Evolutionary conservation across 148 eudicot species (phyloP), one percentile per base, ranked within the genome.

Genomic region (Salicornia ramosissima): DNA sequence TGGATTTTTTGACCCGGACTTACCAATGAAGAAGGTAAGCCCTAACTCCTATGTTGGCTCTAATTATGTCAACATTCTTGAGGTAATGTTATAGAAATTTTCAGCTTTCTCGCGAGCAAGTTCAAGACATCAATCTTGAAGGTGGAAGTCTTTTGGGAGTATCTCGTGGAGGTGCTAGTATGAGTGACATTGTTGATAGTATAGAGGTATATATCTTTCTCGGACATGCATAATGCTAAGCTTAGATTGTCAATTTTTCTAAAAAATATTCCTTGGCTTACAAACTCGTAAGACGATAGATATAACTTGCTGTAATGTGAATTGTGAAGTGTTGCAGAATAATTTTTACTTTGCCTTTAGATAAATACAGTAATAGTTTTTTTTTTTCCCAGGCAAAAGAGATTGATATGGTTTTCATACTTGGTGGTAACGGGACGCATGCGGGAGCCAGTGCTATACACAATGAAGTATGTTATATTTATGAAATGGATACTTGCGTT

Each of bases 401-500:
- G 69, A 79, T 82, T 59, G 82, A 82, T 64, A 82, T 82, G 85
- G 65, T 82, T 74, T 82, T 82, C 74, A 67, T 82, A 55, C 85
- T 82, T 62, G 85, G 85, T 71, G 85, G 85, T 61, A 71, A 82
- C 68, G 83, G 85, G 31, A 82, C 85, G 67, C 85, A 82, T 79
- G 85, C 85, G 0, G 83, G 83, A 73, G 85, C 85, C 29, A 79
- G 74, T 53, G 80, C 76, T n/a, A 82, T 82, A 55, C 78, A 82
- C 64, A 74, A 77, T 40, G 85, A 82, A 83, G 85, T 82, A 76
- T 55, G 45, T 25, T 25, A n/a, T n/a, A n/a, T n/a, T 52, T 10
- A 40, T 45, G 16, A 12, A 9, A n/a, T n/a, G 43, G 13, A n/a
- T 1, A 5, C 31, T 39, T 63, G n/a, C n/a, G n/a, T n/a, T n/a